Evolutionary conservation across 306 rosid genomes (phyloP), one percentile per base, ranked within the genome.

Genomic region (Prunus armeniaca): DNA sequence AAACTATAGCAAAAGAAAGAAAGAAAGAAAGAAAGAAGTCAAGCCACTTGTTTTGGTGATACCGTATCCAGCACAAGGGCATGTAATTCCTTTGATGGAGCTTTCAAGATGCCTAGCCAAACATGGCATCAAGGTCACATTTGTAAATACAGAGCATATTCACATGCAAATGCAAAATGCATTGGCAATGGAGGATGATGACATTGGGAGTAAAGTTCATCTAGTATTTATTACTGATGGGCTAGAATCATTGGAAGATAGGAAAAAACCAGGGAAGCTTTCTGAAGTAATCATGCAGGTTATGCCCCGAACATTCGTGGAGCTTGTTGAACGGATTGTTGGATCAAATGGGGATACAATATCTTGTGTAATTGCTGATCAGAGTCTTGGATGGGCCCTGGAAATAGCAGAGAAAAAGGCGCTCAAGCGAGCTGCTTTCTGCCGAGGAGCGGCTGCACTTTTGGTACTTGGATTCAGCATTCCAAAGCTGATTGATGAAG

Each of bases 301-400:
- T 54, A 71, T 86, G 89, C 90, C 90, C 17, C 27, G 75, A 77
- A 88, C 86, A 77, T 73, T 89, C 54, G 86, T 82, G 68, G 85
- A 85, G 78, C 84, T 89, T 1, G 83, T 87, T 47, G 89, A 83
- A 20, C 9, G 56, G 64, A 85, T 83, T 76, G 83, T 81, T 32
- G 84, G 82, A 72, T 60, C 70, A 43, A 74, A 56, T 10, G 67
- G 64, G 65, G 77, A 82, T 65, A 79, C 72, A 56, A 77, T 89
- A 20, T 76, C 82, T 12, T 85, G 93, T 82, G 80, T 89, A 0
- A 77, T 89, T 67, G 88, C 90, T 72, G 88, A 89, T 82, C 88
- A 83, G 79, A 86, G 88, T 78, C 85, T 87, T 32, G 91, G 90
- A 41, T 85, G 91, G 93, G 86, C 83, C 63, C 82, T 87, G 79